A percentile compares a stretch with the other conserved stretches of the same genome.
Conservation (phyloP, 2,329 filamentous ascomycete species). For the Cordyceps javanica region DNA sequence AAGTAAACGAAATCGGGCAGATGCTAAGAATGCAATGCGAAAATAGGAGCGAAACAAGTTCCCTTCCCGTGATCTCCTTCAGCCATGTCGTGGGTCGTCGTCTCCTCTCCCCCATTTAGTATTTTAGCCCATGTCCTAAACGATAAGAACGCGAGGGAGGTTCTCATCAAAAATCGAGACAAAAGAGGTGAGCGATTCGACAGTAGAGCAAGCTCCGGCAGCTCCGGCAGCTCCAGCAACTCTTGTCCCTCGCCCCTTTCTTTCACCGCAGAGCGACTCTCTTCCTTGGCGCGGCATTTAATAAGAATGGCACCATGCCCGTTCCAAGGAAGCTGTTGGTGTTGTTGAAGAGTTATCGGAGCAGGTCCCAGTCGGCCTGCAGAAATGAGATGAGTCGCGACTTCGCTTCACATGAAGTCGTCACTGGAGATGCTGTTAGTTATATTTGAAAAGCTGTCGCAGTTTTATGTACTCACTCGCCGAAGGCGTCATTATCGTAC, state of each 20-base stretch:
- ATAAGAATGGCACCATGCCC: not conserved
- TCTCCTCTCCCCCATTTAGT: not conserved
- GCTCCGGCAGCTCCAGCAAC: not conserved
- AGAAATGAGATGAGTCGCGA: not conserved
- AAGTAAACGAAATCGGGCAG: not conserved
- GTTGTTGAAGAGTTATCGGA: not conserved
- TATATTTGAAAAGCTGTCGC: not conserved
- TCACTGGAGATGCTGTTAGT: conserved; percentile 5
- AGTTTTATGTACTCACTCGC: conserved; percentile 59
- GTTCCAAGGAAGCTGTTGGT: not conserved
- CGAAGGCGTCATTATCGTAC: conserved; percentile 75
- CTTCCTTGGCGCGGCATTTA: conserved; percentile 9
- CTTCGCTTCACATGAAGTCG: conserved; percentile 13
- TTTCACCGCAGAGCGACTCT: not conserved
- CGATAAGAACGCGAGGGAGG: not conserved
- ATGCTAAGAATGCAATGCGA: not conserved
- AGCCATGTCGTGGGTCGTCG: not conserved
- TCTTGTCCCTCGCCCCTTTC: not conserved
- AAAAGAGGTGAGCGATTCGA: not conserved
- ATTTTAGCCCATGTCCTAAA: not conserved
- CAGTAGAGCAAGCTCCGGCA: not conserved
- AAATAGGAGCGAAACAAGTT: not conserved
- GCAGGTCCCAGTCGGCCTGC: conserved; percentile 6
- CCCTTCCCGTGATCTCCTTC: not conserved
- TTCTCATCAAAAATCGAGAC: not conserved